Evolutionary conservation across 768 basidiomycete genomes (phyloP).

Genomic region (Mycena pura): DNA sequence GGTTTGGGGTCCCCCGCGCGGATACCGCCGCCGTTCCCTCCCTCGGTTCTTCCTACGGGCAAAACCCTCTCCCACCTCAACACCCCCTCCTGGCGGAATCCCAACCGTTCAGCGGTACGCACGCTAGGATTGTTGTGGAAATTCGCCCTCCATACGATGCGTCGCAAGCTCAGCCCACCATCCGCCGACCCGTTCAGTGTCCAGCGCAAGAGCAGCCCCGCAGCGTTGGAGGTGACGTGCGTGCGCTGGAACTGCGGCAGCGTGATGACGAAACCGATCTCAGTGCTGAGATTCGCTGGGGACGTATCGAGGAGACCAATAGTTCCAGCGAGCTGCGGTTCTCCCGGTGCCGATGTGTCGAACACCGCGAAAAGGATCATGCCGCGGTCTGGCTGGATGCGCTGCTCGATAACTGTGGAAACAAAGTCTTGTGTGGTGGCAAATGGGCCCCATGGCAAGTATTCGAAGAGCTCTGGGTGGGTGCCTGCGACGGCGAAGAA

Average conservation of each 20-base stretch:
- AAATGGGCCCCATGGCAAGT: conserved; percentile 61
- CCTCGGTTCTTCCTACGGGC: conserved; percentile 43
- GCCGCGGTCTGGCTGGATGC: conserved; percentile 43
- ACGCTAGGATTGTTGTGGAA: conserved; percentile 54
- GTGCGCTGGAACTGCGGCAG: conserved; percentile 67
- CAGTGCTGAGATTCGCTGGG: conserved; percentile 48
- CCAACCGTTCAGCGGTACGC: conserved; percentile 61
- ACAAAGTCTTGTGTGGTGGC: conserved; percentile 42
- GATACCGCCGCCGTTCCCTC: conserved; percentile 40
- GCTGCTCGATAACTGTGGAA: conserved; percentile 40
- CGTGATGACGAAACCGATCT: conserved; percentile 63
- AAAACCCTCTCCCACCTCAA: conserved; percentile 63
- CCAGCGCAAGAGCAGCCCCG: conserved; percentile 57
- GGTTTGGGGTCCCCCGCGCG: conserved; percentile 38
- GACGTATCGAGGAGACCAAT: conserved; percentile 58
- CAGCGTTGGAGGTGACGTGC: conserved; percentile 63
- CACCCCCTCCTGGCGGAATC: conserved; percentile 61
- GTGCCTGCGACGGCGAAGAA: conserved; percentile 43
- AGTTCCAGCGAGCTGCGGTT: conserved; percentile 54
- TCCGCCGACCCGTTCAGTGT: conserved; percentile 47
- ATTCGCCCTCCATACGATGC: conserved; percentile 69
- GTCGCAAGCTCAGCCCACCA: conserved; percentile 60
- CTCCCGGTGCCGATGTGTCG: conserved; percentile 48
- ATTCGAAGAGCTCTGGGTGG: conserved; percentile 50
- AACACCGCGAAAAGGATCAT: conserved; percentile 57